phyloP scores from a whole-genome alignment of 1,284 basidiomycete genomes.

The Xerocomus amazonicus region DNA sequence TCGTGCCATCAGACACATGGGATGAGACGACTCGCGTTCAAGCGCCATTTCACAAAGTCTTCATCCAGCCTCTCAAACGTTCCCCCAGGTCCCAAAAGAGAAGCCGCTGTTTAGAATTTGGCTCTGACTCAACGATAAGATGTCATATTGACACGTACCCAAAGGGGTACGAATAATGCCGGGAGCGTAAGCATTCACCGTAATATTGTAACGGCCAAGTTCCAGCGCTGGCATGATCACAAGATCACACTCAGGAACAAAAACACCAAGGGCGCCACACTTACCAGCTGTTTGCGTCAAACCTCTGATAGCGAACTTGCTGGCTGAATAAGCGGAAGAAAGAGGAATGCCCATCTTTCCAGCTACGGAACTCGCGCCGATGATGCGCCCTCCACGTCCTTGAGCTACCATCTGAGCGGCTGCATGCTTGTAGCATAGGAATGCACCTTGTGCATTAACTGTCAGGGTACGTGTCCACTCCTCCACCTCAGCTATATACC shows the following conservation, averaged over 20 bases:
- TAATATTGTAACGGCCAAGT: slow-evolving; percentile 29
- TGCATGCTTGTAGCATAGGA: slow-evolving; percentile 17
- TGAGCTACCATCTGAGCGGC: slow-evolving; percentile 36
- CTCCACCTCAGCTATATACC: slow-evolving; percentile 19
- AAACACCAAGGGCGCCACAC: too few relatives aligned
- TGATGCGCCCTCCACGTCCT: slow-evolving; percentile 37
- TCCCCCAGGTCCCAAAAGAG: not conserved
- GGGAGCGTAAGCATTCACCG: slow-evolving; percentile 26
- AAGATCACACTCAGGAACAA: not conserved
- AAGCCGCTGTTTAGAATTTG: slow-evolving; percentile 1
- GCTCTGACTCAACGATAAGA: not conserved
- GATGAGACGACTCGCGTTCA: slow-evolving; percentile 1
- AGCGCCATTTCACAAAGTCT: slow-evolving; percentile 1
- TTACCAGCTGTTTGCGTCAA: slow-evolving; percentile 26
- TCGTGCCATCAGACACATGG: not conserved
- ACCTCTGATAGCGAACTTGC: slow-evolving; percentile 32
- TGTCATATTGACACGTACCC: slow-evolving; percentile 9
- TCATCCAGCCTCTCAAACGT: not conserved
- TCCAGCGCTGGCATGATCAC: slow-evolving; percentile 27
- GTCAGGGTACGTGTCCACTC: slow-evolving; percentile 25
- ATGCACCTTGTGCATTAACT: slow-evolving; percentile 6
- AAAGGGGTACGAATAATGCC: slow-evolving; percentile 19
- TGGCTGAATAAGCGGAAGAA: slow-evolving; percentile 21
- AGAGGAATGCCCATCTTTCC: slow-evolving; percentile 17
- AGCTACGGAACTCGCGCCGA: slow-evolving; percentile 31